Evolutionary conservation across 192 early-diverging fungal genomes (phyloP).

Genomic region (Oehlia diaphana): DNA sequence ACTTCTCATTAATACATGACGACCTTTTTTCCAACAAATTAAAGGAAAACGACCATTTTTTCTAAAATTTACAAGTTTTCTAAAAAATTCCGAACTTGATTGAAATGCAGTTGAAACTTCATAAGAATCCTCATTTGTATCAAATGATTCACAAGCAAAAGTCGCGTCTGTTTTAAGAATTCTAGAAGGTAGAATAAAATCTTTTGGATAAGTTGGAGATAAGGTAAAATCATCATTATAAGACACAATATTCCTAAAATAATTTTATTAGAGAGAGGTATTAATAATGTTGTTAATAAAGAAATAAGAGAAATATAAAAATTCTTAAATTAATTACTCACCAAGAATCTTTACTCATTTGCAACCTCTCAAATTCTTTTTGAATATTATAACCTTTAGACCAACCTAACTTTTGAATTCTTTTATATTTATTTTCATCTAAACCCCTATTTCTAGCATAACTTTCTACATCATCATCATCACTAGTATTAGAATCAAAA

Average conservation of each 20-base stretch:
- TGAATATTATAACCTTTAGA: slow-evolving; percentile 36
- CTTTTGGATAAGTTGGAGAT: slow-evolving; percentile 43
- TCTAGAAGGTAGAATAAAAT: slow-evolving; percentile 37
- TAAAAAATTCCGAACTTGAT: slow-evolving; percentile 22
- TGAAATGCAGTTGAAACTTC: not conserved
- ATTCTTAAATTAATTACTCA: not conserved
- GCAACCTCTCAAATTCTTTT: slow-evolving; percentile 38
- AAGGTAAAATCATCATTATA: slow-evolving; percentile 37
- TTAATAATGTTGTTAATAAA: no score
- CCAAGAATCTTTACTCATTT: slow-evolving; percentile 35
- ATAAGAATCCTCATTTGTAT: not conserved
- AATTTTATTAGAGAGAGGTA: no score
- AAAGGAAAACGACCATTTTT: slow-evolving; percentile 41
- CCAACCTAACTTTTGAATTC: slow-evolving; percentile 34
- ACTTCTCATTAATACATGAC: slow-evolving; percentile 42
- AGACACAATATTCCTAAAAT: slow-evolving; percentile 35
- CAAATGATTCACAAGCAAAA: not conserved
- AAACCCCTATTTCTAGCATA: not conserved
- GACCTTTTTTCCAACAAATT: slow-evolving; percentile 42
- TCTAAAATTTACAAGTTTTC: slow-evolving; percentile 36
- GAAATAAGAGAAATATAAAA: no score
- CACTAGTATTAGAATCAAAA: slow-evolving; percentile 18
- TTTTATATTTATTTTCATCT: slow-evolving; percentile 10
- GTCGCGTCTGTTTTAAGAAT: slow-evolving; percentile 27
- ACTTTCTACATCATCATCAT: not conserved